Percentiles rank a stretch among this genome's conserved stretches.
Evolutionary conservation across 352 stramenopile species (phyloP).

Genomic region (Phytopythium litorale): DNA sequence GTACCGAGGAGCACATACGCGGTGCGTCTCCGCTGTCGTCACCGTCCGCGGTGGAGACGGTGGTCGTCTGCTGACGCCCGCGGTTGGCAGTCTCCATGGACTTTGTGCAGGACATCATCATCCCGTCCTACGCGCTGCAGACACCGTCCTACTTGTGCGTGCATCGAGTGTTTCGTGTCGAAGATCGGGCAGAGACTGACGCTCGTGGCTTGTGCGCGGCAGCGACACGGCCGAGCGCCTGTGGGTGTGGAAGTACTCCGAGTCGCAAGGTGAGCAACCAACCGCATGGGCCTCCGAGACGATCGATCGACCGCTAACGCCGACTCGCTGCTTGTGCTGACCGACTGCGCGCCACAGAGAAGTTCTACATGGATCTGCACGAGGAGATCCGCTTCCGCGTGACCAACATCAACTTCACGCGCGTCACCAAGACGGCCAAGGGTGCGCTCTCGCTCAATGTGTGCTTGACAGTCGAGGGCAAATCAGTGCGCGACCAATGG

Average conservation of each 20-base stretch:
- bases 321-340: not conserved
- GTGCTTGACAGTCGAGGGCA: not conserved
- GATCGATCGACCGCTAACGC: too few species aligned
- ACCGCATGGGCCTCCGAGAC: too few species aligned
- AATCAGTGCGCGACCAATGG: not conserved
- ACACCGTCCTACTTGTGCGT: slow-evolving; percentile 84
- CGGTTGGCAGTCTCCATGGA: slow-evolving; percentile 71
- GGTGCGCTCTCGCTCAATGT: slow-evolving; percentile 14
- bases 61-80: too few species aligned
- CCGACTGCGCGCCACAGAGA: slow-evolving; percentile 29
- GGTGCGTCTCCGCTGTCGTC: slow-evolving; percentile 15
- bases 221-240: slow-evolving; percentile 75
- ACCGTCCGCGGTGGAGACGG: too few species aligned
- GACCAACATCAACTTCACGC: slow-evolving; percentile 89
- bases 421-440: slow-evolving; percentile 84
- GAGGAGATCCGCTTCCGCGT: slow-evolving; percentile 86
- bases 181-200: not conserved
- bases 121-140: slow-evolving; percentile 85
- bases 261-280: slow-evolving; percentile 47
- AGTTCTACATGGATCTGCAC: slow-evolving; percentile 88
- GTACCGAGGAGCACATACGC: slow-evolving; percentile 86
- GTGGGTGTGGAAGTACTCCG: slow-evolving; percentile 87
- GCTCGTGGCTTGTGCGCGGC: not conserved
- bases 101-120: slow-evolving; percentile 90
- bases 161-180: not conserved